phyloP scores from a whole-genome alignment of 805 yeast species.

The Candida vaughaniae region DNA sequence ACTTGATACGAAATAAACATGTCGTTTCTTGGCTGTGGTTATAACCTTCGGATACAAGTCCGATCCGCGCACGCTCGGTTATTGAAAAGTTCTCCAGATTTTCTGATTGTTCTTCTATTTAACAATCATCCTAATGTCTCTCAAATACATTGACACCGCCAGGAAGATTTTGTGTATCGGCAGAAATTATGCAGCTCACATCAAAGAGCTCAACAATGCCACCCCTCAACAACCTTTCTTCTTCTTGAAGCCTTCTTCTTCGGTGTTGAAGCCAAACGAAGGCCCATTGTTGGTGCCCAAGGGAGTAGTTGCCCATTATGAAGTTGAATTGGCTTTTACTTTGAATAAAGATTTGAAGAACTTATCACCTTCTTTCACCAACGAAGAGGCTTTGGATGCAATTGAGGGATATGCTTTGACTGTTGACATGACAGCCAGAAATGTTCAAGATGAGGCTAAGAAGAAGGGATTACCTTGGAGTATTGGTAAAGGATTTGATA shows the following conservation, averaged over 20 bases:
- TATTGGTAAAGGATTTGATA: slow-evolving; percentile 94
- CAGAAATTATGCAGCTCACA: slow-evolving; percentile 95
- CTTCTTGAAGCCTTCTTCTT: slow-evolving; percentile 85
- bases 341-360: slow-evolving; percentile 64
- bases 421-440: slow-evolving; percentile 92
- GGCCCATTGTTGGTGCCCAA: slow-evolving; percentile 85
- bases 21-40: too few relatives aligned
- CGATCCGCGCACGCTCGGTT: too few relatives aligned
- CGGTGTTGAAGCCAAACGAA: slow-evolving; percentile 55
- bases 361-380: slow-evolving; percentile 56
- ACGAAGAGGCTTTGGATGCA: slow-evolving; percentile 68
- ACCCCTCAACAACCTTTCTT: slow-evolving; percentile 87
- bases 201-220: slow-evolving; percentile 80
- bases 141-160: slow-evolving; percentile 56
- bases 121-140: slow-evolving; percentile 41
- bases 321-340: slow-evolving; percentile 84
- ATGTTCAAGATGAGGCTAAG: slow-evolving; percentile 93
- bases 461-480: slow-evolving; percentile 95
- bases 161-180: slow-evolving; percentile 92
- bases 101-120: too few relatives aligned
- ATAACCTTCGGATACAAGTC: too few relatives aligned
- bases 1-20: too few relatives aligned
- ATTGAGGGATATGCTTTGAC: slow-evolving; percentile 89
- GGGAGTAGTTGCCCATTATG: slow-evolving; percentile 86
- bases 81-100: neutral